Evolutionary conservation across 2,329 filamentous ascomycete genomes (phyloP).

Genomic region (Coniochaeta prunicola): DNA sequence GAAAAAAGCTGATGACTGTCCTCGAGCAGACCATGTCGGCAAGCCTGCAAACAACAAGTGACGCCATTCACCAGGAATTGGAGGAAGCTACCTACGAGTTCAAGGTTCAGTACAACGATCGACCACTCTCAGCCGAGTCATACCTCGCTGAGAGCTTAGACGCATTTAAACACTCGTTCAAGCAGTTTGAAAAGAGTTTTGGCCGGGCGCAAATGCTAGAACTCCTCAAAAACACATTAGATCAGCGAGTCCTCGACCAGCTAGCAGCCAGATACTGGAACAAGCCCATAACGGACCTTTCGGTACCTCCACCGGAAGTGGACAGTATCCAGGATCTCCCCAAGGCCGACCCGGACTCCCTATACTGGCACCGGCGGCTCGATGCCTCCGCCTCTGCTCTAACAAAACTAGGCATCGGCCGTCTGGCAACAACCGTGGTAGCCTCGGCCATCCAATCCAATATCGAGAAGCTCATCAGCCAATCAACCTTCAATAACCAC

Average conservation of each 20-base stretch:
- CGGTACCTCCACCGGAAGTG: slow-evolving; percentile 55
- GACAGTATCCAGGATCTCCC: slow-evolving; percentile 73
- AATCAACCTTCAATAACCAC: slow-evolving; percentile 81
- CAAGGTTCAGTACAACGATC: slow-evolving; percentile 98
- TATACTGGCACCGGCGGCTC: slow-evolving; percentile 91
- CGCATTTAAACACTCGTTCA: slow-evolving; percentile 96
- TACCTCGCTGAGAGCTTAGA: slow-evolving; percentile 94
- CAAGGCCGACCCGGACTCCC: slow-evolving; percentile 74
- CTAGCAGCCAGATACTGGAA: slow-evolving; percentile 97
- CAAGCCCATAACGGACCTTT: slow-evolving; percentile 81
- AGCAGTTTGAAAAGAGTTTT: slow-evolving; percentile 84
- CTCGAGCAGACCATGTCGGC: slow-evolving; percentile 96
- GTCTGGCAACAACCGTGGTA: slow-evolving; percentile 86
- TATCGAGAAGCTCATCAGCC: slow-evolving; percentile 68
- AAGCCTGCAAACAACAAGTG: slow-evolving; percentile 79
- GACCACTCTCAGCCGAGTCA: slow-evolving; percentile 87
- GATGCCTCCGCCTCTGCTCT: slow-evolving; percentile 85
- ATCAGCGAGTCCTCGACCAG: slow-evolving; percentile 90
- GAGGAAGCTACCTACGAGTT: slow-evolving; percentile 98
- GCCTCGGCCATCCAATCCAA: slow-evolving; percentile 80
- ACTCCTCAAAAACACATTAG: slow-evolving; percentile 83
- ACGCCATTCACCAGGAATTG: slow-evolving; percentile 89
- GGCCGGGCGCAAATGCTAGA: slow-evolving; percentile 84
- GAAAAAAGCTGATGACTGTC: slow-evolving; percentile 95
- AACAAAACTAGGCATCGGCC: slow-evolving; percentile 89